Evolutionary conservation across 2,329 filamentous ascomycete species (phyloP), one percentile per base, ranked within the genome.

Genomic region (Elsinoe batatas): DNA sequence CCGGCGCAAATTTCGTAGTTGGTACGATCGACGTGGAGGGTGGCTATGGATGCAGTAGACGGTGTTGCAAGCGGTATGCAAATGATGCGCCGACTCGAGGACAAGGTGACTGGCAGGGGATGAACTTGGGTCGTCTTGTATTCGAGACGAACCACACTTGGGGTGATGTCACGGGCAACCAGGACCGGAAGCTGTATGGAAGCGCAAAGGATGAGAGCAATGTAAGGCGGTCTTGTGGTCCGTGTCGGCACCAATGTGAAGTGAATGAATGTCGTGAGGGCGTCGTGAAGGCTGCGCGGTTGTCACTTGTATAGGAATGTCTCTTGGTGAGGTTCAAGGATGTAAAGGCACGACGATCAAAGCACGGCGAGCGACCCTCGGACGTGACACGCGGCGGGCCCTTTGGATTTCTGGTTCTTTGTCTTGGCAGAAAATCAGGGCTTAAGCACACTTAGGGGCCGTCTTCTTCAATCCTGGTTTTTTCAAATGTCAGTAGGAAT

Each of bases 141-240:
- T 49, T 15, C 17, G 32, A 30, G 32, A 33, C 13, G 17, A 33
- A 26, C 30, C 44, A 35, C 10, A 49, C 30, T 33, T 10, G 26
- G 47, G 47, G 47, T 51, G 47, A 38, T 51, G 47, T 51, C 47
- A 51, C 47, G 47, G 33, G 4, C 15, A 11, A 11, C 32, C 32
- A 17, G 26, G n/a, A 35, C n/a, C 22, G 15, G 20, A 49, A 30
- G 44, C 30, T 18, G 17, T 30, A 30, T 30, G 7, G 26, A 30
- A 30, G 26, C 26, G 37, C 37, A 40, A 18, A 40, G 37, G n/a
- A 11, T 15, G 4, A 40, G 5, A 40, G 37, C 37, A 11, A 30
- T 8, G 5, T 30, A 7, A 8, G 26, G 3, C 7, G 26, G 26
- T 5, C 26, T 30, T 8, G 26, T 30, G 26, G 26, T 30, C 26